phyloP scores from a whole-genome alignment of 1,139 yeast species.

The Yamadazyma diddensiae region DNA sequence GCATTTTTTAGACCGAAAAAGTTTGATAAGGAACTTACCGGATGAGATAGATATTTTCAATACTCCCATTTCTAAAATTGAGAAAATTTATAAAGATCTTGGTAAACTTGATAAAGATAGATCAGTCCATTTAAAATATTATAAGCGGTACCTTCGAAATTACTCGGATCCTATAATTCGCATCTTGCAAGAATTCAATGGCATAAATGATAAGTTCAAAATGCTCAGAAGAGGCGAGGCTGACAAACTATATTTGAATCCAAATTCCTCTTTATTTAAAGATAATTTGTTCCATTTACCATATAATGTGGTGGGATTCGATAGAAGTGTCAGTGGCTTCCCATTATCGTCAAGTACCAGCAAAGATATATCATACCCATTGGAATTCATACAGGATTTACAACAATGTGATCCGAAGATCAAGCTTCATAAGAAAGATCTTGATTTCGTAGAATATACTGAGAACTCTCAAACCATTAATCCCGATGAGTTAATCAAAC shows the following conservation, averaged over 20 bases:
- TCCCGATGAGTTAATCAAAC: conserved; percentile 13
- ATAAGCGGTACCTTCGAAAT: conserved; percentile 29
- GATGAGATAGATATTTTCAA: conserved; percentile 36
- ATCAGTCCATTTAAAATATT: conserved; percentile 38
- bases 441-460: conserved; percentile 35
- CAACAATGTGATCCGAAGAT: conserved; percentile 31
- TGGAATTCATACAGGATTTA: conserved; percentile 42
- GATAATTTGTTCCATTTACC: conserved; percentile 33
- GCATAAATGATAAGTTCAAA: conserved; percentile 36
- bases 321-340: conserved; percentile 38
- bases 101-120: conserved; percentile 36
- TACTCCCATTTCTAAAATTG: conserved; percentile 26
- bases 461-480: conserved; percentile 16
- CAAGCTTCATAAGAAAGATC: conserved; percentile 36
- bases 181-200: conserved; percentile 36
- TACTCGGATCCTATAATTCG: conserved; percentile 33
- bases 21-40: conserved; percentile 34
- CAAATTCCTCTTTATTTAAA: conserved; percentile 26
- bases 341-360: conserved; percentile 33
- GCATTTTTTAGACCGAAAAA: conserved; percentile 36
- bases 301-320: conserved; percentile 46
- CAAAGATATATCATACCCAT: conserved; percentile 26
- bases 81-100: conserved; percentile 30
- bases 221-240: conserved; percentile 34
- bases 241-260: conserved; percentile 26